phyloP scores from a whole-genome alignment of 495 filamentous ascomycete genomes.

The Lindgomyces ingoldianus region DNA sequence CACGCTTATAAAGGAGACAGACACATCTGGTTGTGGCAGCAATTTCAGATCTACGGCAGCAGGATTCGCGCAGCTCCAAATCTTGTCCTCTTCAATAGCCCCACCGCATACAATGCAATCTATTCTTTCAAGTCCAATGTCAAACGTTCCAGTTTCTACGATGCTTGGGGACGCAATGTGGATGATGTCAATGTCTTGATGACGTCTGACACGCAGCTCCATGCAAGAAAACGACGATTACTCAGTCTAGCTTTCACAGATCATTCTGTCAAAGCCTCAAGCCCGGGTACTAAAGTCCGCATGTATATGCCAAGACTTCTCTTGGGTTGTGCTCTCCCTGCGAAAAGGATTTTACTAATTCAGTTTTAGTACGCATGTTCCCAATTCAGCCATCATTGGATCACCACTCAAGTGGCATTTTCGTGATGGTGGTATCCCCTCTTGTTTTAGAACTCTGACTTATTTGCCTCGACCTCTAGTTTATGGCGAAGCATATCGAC shows the following conservation, averaged over 20 bases:
- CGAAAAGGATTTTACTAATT: neutral
- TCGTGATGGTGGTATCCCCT: neutral
- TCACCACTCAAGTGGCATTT: neutral
- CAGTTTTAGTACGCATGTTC: neutral
- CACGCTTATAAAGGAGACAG: constrained; percentile 30
- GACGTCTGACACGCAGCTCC: constrained; percentile 29
- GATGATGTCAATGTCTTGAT: constrained; percentile 33
- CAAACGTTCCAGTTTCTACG: constrained; percentile 38
- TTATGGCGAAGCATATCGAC: constrained; percentile 39
- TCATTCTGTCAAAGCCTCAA: constrained; percentile 30
- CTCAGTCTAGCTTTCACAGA: constrained; percentile 41
- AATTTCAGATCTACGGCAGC: constrained; percentile 35
- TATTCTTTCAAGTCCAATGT: constrained; percentile 45
- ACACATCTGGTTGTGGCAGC: constrained; percentile 36
- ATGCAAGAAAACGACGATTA: constrained; percentile 40
- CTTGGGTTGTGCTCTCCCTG: neutral
- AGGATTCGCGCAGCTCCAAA: constrained; percentile 41
- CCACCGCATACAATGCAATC: constrained; percentile 29
- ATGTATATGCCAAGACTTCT: neutral
- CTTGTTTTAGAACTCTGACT: neutral
- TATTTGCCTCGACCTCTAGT: neutral
- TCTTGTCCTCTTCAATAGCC: constrained; percentile 37
- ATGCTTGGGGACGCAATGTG: constrained; percentile 27
- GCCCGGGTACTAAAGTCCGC: neutral
- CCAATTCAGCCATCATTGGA: neutral